Percentiles rank a stretch among this genome's conserved stretches.
These are phyloP conservation scores for Phytopythium vexans DNA, from an alignment of 352 stramenopile genomes.

Conservation along the genomic window DNA sequence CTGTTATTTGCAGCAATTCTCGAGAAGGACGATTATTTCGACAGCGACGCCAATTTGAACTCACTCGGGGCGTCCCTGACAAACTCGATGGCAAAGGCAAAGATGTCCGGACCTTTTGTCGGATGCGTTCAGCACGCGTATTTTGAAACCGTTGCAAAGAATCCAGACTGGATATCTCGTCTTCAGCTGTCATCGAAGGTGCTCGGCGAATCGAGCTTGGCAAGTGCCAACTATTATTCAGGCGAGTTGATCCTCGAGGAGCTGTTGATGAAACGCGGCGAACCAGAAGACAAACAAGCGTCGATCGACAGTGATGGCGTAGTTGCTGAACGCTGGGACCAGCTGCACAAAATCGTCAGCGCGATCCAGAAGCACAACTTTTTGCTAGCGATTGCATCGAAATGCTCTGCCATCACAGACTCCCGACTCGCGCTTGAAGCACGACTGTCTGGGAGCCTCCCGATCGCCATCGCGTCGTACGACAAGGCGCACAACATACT, in stretches of 20 bases:
- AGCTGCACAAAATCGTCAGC: constrained; percentile 71
- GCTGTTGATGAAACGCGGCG: constrained; percentile 34
- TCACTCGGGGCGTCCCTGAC: neutral
- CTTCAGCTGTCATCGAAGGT: constrained; percentile 32
- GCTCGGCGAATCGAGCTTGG: constrained; percentile 56
- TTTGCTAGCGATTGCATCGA: constrained; percentile 48
- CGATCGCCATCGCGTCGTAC: constrained; percentile 67
- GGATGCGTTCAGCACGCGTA: constrained; percentile 45
- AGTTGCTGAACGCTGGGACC: constrained; percentile 46
- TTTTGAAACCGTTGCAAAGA: constrained; percentile 34
- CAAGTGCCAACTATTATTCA: constrained; percentile 50
- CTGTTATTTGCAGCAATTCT: constrained; percentile 44
- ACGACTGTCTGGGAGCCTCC: constrained; percentile 63
- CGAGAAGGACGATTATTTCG: constrained; percentile 26
- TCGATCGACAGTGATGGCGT: constrained; percentile 13
- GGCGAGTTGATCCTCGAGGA: constrained; percentile 72
- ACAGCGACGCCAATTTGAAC: constrained; percentile 5
- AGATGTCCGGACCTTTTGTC: constrained; percentile 18
- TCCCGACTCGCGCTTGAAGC: constrained; percentile 58
- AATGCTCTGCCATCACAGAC: constrained; percentile 49
- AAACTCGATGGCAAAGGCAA: constrained; percentile 4
- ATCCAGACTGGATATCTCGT: constrained; percentile 19
- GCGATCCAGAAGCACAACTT: constrained; percentile 67
- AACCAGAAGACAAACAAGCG: constrained; percentile 2
- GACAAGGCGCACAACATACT: constrained; percentile 60